Evolutionary conservation across 768 basidiomycete genomes (phyloP), one percentile per base, ranked within the genome.

Genomic region (Rhodotorula diobovata): DNA sequence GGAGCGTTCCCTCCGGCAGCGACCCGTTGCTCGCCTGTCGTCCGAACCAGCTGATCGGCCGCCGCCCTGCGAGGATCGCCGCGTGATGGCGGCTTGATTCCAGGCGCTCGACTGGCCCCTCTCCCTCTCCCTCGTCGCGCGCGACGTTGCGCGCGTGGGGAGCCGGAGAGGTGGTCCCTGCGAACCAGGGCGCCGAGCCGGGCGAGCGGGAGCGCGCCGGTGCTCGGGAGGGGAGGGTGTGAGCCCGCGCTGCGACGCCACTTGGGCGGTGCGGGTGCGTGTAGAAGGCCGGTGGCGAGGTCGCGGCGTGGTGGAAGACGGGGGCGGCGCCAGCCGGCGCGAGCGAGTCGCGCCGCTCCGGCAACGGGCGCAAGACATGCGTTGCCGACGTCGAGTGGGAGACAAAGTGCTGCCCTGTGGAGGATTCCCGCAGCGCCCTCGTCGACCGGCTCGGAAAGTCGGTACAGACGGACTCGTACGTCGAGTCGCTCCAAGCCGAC

Each of bases 21-120:
- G 63, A 66, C 14, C 69, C 69, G 45, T 16, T 30, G 16, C 59
- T 61, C 1, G 1, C 37, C 37, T 66, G 51, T 20, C 69, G 53
- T 16, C 16, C 10, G 30, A 70, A 6, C 69, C 69, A 70, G 54
- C 63, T 66, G n/a, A 70, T 37, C 7, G 69, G 69, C 41, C 69
- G 48, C 28, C 46, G 14, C 18, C 32, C 37, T 0, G 45, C 45
- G 18, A 46, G 45, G 45, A 45, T 30, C 18, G 25, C 23, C 3
- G 39, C 48, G 34, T 6, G 20, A 20, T 41, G 23, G 1, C 23
- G 11, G 25, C 30, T 6, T 0, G 30, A 8, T 12, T 55, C 53
- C 15, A 32, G 63, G 37, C 39, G 32, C 54, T 11, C 10, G 35
- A 12, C 28, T 15, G 18, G 25, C 15, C 8, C 58, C 6, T 8